Percentiles rank a stretch among this genome's conserved stretches.
Conservation (phyloP, 345 rosid genomes). For the Kandelia obovata region DNA sequence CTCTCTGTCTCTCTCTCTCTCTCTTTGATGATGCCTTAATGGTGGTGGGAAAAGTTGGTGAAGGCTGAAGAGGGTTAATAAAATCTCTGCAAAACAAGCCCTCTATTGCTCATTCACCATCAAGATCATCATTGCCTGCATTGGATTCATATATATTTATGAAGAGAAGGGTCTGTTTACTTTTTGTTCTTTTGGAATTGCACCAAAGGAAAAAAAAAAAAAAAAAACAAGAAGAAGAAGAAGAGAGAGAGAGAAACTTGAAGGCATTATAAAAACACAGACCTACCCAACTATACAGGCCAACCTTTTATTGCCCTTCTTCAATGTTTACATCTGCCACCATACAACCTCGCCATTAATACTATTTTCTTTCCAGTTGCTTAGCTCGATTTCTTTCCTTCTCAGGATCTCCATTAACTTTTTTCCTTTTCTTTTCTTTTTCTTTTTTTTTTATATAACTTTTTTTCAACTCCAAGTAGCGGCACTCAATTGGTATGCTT, state of each 20-base stretch:
- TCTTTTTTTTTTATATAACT: constrained; percentile 11
- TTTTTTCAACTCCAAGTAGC: constrained; percentile 46
- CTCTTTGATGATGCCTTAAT: constrained; percentile 12
- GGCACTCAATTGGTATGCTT: constrained; percentile 33
- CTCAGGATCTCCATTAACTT: constrained; percentile 35
- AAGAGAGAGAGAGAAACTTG: constrained; percentile 24
- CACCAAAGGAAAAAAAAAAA: constrained; percentile 10
- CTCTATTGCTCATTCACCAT: constrained; percentile 39
- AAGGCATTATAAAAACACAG: constrained; percentile 55
- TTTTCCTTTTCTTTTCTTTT: neutral
- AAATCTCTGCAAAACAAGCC: constrained; percentile 23
- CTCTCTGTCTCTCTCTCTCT: constrained; percentile 21
- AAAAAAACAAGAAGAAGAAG: constrained; percentile 11
- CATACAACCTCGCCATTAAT: constrained; percentile 47
- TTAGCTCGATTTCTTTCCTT: constrained; percentile 42
- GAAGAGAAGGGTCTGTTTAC: neutral
- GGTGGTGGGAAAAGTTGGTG: constrained; percentile 47
- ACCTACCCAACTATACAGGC: constrained; percentile 69
- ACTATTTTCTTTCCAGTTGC: constrained; percentile 11
- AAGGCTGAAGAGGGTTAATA: constrained; percentile 50
- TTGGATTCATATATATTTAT: constrained; percentile 27
- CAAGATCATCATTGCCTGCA: constrained; percentile 45
- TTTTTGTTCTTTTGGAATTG: constrained; percentile 16
- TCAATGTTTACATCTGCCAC: constrained; percentile 85
- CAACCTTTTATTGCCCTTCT: constrained; percentile 74